Evolutionary conservation across 768 basidiomycete species (phyloP).

Genomic region (Amanita pallidorosea): DNA sequence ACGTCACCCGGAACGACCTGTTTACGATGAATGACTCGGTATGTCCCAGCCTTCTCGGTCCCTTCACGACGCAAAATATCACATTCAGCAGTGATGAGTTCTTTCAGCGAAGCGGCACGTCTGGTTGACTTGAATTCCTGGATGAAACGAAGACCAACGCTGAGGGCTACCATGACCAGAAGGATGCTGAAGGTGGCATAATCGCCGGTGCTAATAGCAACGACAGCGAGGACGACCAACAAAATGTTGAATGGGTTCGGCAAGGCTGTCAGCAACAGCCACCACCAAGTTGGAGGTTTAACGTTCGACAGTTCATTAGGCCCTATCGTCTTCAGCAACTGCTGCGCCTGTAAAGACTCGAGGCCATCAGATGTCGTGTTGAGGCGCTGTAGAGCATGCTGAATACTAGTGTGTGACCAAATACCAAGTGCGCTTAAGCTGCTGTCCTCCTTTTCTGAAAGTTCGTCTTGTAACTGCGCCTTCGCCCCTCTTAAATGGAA

Average conservation of each 20-base stretch:
- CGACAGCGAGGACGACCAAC: constrained; percentile 17
- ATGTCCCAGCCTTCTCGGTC: constrained; percentile 4
- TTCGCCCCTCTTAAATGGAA: too few species aligned
- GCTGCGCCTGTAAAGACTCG: not conserved
- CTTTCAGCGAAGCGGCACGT: constrained; percentile 22
- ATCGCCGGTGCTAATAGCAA: constrained; percentile 21
- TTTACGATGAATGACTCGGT: constrained; percentile 19
- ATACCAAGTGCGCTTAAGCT: not conserved
- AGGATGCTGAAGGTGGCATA: constrained; percentile 21
- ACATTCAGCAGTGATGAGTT: constrained; percentile 20
- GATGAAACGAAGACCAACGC: constrained; percentile 18
- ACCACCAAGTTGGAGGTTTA: constrained; percentile 17
- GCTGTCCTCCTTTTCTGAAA: not conserved
- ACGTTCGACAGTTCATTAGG: constrained; percentile 18
- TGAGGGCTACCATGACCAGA: constrained; percentile 24
- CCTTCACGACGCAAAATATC: constrained; percentile 17
- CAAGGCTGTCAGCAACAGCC: constrained; percentile 19
- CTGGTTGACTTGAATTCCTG: constrained; percentile 23
- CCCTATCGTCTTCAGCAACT: constrained; percentile 14
- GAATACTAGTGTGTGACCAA: constrained; percentile 1
- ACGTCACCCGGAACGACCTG: constrained; percentile 22
- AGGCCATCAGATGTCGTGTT: not conserved
- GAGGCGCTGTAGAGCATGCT: not conserved
- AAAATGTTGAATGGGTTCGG: constrained; percentile 24
- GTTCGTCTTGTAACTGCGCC: not conserved